phyloP scores from a whole-genome alignment of 768 basidiomycete species.

The Gyrodon lividus region DNA sequence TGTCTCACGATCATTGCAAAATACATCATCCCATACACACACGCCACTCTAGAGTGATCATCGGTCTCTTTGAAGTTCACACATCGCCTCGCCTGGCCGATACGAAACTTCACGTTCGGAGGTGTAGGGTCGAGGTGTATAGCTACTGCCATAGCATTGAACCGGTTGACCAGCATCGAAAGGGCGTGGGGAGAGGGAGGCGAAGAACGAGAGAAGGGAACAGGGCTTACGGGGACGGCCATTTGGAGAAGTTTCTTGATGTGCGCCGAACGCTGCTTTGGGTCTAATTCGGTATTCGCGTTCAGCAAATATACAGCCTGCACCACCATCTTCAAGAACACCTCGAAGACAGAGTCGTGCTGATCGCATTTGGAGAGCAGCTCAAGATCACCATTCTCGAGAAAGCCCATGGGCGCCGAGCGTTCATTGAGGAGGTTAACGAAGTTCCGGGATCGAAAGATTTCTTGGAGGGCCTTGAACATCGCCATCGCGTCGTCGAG shows the following conservation, averaged over 20 bases:
- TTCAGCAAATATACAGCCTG: conserved; percentile 42
- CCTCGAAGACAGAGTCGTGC: conserved; percentile 70
- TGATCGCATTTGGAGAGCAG: conserved; percentile 50
- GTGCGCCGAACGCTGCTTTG: conserved; percentile 39
- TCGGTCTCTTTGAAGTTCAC: conserved; percentile 68
- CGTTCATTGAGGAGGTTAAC: conserved; percentile 62
- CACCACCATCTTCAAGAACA: conserved; percentile 82
- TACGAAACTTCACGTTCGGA: conserved; percentile 46
- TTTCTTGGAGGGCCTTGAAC: conserved; percentile 62
- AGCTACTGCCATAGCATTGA: conserved; percentile 68
- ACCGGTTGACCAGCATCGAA: conserved; percentile 81
- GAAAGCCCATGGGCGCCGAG: conserved; percentile 71
- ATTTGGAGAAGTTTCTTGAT: conserved; percentile 70
- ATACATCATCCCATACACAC: conserved; percentile 73
- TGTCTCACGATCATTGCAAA: conserved; percentile 62
- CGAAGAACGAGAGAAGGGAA: conserved; percentile 56
- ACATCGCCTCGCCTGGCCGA: conserved; percentile 67
- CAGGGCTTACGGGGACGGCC: conserved; percentile 66
- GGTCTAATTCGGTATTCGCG: conserved; percentile 35
- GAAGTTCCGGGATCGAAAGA: conserved; percentile 78
- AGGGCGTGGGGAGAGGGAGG: conserved; percentile 55
- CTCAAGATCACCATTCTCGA: conserved; percentile 52
- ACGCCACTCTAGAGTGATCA: conserved; percentile 59
- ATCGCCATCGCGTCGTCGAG: conserved; percentile 54
- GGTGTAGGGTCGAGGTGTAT: conserved; percentile 62